Conservation (phyloP, 164 flowering plant genomes). For the Platanus orientalis region DNA sequence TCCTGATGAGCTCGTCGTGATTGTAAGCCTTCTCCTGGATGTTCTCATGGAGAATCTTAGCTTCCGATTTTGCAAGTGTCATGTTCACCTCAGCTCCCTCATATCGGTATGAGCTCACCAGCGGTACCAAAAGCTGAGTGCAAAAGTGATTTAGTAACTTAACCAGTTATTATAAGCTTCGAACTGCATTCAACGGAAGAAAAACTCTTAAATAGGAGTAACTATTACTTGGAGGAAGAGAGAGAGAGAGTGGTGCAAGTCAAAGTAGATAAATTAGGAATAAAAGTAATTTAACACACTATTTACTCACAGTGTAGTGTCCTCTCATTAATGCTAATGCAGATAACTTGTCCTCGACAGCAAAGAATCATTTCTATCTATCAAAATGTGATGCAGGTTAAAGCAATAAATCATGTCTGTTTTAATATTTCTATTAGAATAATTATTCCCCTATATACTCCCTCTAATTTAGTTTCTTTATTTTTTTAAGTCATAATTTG, state of each 20-base stretch:
- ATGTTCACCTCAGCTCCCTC: conserved; percentile 68
- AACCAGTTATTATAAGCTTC: not conserved
- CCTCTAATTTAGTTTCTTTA: no score
- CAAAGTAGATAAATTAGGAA: not conserved
- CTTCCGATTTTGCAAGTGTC: conserved; percentile 62
- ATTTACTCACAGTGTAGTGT: no score
- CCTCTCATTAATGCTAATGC: no score
- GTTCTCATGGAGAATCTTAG: conserved; percentile 57
- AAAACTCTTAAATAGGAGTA: not conserved
- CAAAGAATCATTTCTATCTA: no score
- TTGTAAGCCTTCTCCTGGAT: conserved; percentile 44
- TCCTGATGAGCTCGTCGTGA: conserved; percentile 71
- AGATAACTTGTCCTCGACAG: no score
- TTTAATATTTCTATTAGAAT: no score
- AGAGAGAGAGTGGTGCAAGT: not conserved
- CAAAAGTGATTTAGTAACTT: not conserved
- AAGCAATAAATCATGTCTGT: no score
- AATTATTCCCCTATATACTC: no score
- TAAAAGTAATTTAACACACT: not conserved
- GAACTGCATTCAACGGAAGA: not conserved
- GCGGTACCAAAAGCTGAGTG: conserved; percentile 63
- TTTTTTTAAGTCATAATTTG: no score
- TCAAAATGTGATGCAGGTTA: no score
- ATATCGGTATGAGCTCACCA: conserved; percentile 56
- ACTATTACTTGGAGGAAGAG: not conserved